Conservation (phyloP, 2,329 filamentous ascomycete species). For the Calonectria multiphialidica region DNA sequence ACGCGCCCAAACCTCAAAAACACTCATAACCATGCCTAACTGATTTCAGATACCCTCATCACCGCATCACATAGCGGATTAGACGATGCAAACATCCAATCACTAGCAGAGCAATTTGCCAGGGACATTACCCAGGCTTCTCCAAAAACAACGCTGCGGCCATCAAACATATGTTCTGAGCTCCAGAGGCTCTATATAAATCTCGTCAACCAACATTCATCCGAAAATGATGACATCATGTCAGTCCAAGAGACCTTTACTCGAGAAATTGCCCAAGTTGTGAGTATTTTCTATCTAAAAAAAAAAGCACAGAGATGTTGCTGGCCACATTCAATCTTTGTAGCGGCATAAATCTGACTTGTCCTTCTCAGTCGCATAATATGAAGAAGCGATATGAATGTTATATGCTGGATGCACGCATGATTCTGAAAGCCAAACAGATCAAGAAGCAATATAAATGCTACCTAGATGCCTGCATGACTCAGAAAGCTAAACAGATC, state of each 20-base stretch:
- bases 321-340: not conserved
- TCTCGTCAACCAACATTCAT: not conserved
- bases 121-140: not conserved
- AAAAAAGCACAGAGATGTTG: no score
- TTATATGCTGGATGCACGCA: not conserved
- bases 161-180: not conserved
- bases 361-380: not conserved
- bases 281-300: not conserved
- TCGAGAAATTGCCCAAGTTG: not conserved
- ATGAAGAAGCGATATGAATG: conserved; percentile 2
- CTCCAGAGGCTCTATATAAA: not conserved
- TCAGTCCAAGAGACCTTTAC: not conserved
- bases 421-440: not conserved
- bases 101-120: not conserved
- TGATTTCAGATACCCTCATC: not conserved
- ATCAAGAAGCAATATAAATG: no score
- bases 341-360: not conserved
- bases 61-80: not conserved
- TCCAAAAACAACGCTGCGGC: not conserved
- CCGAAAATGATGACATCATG: not conserved
- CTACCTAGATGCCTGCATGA: no score
- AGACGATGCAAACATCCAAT: not conserved
- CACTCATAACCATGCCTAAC: no score
- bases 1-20: no score
- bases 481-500: no score